Evolutionary conservation across 208 protist genomes (phyloP).

Genomic region (Crithidia thermophila): DNA sequence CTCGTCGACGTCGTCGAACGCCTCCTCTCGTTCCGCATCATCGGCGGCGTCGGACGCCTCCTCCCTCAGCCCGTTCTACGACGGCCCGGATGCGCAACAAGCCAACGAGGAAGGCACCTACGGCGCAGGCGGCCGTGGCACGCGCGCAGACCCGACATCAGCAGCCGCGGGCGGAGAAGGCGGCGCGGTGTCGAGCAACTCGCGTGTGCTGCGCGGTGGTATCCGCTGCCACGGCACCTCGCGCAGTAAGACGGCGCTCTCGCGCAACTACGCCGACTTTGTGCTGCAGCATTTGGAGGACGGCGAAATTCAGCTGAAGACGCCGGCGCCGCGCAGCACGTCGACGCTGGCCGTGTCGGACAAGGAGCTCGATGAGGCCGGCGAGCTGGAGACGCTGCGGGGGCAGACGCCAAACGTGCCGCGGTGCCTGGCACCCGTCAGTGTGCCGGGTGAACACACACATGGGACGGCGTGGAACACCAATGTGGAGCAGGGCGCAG

Average conservation of each 20-base stretch:
- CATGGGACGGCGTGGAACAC: neutral
- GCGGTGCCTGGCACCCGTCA: conserved; percentile 26
- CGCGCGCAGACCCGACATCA: neutral
- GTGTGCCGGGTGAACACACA: conserved; percentile 10
- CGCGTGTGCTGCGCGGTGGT: conserved; percentile 33
- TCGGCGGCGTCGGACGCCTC: neutral
- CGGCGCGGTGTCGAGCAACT: neutral
- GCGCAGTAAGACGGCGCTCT: conserved; percentile 36
- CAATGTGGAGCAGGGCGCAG: neutral
- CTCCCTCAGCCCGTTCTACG: neutral
- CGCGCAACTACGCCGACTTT: conserved; percentile 37
- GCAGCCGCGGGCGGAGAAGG: neutral
- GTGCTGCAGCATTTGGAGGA: conserved; percentile 30
- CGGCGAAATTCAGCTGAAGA: conserved; percentile 14
- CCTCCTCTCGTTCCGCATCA: conserved; percentile 7
- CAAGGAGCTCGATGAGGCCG: conserved; percentile 34
- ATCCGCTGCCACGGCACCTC: conserved; percentile 48
- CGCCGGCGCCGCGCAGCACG: conserved; percentile 7
- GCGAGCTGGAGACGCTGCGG: conserved; percentile 43
- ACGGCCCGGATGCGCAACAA: no score
- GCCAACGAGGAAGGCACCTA: conserved; percentile 3
- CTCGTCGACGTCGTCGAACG: neutral
- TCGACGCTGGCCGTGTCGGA: conserved; percentile 10
- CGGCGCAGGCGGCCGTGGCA: neutral
- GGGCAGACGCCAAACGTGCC: conserved; percentile 44